phyloP scores from a whole-genome alignment of 345 rosid genomes.

The Bruguiera sexangula region DNA sequence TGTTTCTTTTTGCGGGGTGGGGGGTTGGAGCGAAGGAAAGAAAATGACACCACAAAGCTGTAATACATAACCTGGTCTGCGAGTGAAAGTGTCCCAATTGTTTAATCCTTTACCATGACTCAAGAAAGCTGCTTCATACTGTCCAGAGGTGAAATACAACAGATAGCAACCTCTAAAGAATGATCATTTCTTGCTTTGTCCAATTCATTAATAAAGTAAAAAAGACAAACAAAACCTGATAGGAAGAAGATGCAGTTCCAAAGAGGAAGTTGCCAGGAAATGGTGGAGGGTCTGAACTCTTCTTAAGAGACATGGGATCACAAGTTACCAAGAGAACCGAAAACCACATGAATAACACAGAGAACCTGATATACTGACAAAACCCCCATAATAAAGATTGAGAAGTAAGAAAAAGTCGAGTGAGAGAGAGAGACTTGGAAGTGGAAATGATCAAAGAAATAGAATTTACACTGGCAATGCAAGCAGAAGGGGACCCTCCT shows the following conservation, averaged over 20 bases:
- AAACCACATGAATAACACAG: constrained; percentile 10
- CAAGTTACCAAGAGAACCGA: constrained; percentile 16
- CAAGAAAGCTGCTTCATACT: constrained; percentile 54
- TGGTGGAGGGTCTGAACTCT: constrained; percentile 10
- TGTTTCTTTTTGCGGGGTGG: neutral
- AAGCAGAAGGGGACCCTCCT: too few relatives aligned
- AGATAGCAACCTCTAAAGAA: neutral
- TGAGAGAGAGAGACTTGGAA: neutral
- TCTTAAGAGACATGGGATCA: constrained; percentile 7
- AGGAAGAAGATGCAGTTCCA: constrained; percentile 79
- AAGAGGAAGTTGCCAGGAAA: constrained; percentile 57
- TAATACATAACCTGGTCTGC: constrained; percentile 28
- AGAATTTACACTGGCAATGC: too few relatives aligned
- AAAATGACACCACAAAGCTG: neutral
- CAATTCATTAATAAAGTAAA: neutral
- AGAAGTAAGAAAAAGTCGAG: neutral
- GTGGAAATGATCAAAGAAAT: neutral
- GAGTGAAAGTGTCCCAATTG: constrained; percentile 55
- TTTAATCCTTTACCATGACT: constrained; percentile 53
- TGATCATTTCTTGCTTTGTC: too few relatives aligned
- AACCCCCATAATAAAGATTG: constrained; percentile 17
- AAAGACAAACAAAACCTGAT: constrained; percentile 44
- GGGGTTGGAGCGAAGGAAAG: too few relatives aligned
- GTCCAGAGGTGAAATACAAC: neutral
- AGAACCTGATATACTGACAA: constrained; percentile 8